Conservation (phyloP, 495 filamentous ascomycete species). For the Neurospora sp. region DNA sequence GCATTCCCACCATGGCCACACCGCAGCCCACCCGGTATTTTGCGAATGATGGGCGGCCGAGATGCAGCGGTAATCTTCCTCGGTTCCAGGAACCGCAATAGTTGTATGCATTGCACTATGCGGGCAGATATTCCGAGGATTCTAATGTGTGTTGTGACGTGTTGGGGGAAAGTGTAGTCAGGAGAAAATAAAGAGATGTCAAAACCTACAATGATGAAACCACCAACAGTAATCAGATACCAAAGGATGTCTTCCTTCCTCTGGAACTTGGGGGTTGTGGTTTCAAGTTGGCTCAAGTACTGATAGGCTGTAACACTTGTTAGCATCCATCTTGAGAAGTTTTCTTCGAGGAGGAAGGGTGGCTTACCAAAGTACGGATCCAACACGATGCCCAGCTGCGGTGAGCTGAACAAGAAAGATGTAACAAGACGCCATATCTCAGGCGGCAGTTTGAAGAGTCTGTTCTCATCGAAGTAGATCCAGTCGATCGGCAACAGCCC, state of each 20-base stretch:
- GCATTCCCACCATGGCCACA: constrained; percentile 85
- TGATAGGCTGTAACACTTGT: constrained; percentile 21
- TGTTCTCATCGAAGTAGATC: constrained; percentile 47
- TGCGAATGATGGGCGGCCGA: constrained; percentile 70
- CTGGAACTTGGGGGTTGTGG: constrained; percentile 27
- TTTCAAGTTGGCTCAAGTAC: constrained; percentile 36
- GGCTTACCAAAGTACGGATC: constrained; percentile 74
- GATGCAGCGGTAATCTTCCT: constrained; percentile 91
- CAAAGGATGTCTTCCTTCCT: constrained; percentile 38
- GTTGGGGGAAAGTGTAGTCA: background rate
- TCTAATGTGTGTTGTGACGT: constrained; percentile 5
- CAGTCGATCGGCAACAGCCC: constrained; percentile 42
- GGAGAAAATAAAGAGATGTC: constrained; percentile 3
- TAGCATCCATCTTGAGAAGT: background rate
- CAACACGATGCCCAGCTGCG: constrained; percentile 54
- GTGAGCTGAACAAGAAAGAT: constrained; percentile 61
- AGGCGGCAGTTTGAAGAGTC: constrained; percentile 54
- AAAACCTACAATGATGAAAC: constrained; percentile 36
- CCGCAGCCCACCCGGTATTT: constrained; percentile 58
- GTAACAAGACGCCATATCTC: constrained; percentile 47
- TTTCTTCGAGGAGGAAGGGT: background rate
- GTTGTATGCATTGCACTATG: constrained; percentile 58
- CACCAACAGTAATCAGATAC: constrained; percentile 35
- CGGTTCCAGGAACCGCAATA: constrained; percentile 96
- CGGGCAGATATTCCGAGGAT: constrained; percentile 93